Percentiles rank a stretch among this genome's conserved stretches.
These are phyloP conservation scores for Suillus fuscotomentosus DNA, from an alignment of 768 basidiomycete genomes.

Conservation along the genomic window DNA sequence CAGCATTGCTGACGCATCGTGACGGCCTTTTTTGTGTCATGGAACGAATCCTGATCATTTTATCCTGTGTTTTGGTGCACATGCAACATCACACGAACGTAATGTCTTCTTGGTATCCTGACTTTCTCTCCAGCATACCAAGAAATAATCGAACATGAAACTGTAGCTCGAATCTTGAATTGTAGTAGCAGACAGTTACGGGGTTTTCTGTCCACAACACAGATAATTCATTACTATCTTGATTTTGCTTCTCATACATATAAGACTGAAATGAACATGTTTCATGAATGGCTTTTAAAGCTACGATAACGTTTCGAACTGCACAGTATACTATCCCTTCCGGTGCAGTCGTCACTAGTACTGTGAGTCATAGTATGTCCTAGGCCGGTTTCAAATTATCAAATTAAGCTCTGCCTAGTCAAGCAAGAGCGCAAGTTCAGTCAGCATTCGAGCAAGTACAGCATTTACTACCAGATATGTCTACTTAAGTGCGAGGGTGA, in stretches of 20 bases:
- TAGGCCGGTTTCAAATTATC: too few species aligned
- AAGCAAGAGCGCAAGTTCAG: too few species aligned
- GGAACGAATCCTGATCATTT: background rate
- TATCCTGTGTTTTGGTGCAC: conserved; percentile 1
- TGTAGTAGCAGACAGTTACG: background rate
- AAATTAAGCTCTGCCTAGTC: too few species aligned
- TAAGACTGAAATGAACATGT: background rate
- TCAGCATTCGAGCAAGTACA: too few species aligned
- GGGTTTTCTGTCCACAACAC: background rate
- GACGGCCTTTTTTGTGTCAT: background rate
- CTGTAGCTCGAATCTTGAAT: conserved; percentile 1
- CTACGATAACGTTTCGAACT: background rate
- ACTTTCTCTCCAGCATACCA: conserved; percentile 4
- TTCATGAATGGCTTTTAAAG: too few species aligned
- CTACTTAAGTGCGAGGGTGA: too few species aligned
- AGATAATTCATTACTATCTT: background rate
- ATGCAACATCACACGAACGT: conserved; percentile 4
- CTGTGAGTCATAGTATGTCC: too few species aligned
- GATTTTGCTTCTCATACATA: background rate
- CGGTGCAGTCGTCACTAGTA: too few species aligned
- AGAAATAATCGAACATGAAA: background rate
- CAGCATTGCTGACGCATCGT: conserved; percentile 10
- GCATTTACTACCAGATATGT: too few species aligned
- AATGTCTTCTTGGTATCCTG: conserved; percentile 3
- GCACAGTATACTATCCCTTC: too few species aligned